Base-by-base conservation (phyloP, 169 alveolate species). In the Eimeria praecox region DNA sequence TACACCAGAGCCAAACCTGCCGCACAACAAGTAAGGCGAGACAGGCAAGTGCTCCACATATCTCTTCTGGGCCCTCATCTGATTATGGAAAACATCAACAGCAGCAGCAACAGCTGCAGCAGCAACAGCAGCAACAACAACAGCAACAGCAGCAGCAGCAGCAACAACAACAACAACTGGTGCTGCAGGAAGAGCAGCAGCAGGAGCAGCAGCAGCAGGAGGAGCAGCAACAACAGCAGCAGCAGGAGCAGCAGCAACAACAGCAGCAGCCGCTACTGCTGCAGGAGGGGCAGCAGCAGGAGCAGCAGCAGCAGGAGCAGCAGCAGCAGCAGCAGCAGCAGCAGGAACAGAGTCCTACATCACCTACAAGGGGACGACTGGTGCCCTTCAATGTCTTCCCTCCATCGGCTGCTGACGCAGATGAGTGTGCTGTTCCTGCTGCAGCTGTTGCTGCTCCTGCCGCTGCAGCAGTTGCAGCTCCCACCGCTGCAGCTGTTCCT, bases 311-410 rank as follows among this genome's bases (percentile, higher is more conserved):
- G 88, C 59, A 24, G 54, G 62, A 35, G 88, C 86, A 75, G 86
- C 86, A 75, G 86, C 52, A 75, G 88, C 88, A 14, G 54, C 82
- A n/a, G n/a, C n/a, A n/a, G n/a, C n/a, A n/a, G n/a, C n/a, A n/a
- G n/a, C n/a, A n/a, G n/a, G n/a, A n/a, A n/a, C n/a, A n/a, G n/a
- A n/a, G n/a, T n/a, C n/a, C n/a, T n/a, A n/a, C n/a, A n/a, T n/a
- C n/a, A n/a, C n/a, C n/a, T n/a, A n/a, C n/a, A n/a, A n/a, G n/a
- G n/a, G n/a, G n/a, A n/a, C n/a, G n/a, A n/a, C n/a, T n/a, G n/a
- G n/a, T 22, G 82, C 82, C n/a, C 27, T 12, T n/a, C 82, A 71
- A 38, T 22, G 44, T 40, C 18, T 33, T 20, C 42, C 5, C 83
- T 12, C 12, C 88, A 2, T 14, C 88, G 6, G 64, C 88, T 18